Base-by-base conservation (phyloP, 441 rosid species). In the Raphanus hybrid region DNA sequence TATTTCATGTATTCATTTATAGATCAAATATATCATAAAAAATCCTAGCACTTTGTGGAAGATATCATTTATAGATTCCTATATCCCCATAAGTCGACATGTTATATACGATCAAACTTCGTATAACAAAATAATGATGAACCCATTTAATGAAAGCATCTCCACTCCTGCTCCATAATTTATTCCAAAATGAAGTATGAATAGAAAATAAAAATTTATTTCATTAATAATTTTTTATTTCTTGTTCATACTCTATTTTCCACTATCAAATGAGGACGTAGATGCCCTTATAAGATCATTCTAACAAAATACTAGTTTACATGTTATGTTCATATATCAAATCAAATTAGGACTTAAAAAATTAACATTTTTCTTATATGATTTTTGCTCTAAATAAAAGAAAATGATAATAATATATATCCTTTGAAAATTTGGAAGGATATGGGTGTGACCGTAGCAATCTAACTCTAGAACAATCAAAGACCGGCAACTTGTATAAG, bases 401-500 rank as follows among this genome's bases (percentile, higher is more conserved):
- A 52, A 52, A 52, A 52, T 12, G 54, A 52, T 52, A 14, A 14
- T 8, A 63, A 15, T 20, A 35, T 35, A 35, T 32, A 35, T 35
- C 35, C 35, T 32, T 48, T 12, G 16, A 6, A 10, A 34, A n/a
- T 34, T 34, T 54, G 16, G 16, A 54, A 54, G 73, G 73, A 2
- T 69, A 54, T 52, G 73, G 50, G 5, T 69, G 62, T 54, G 59
- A 26, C 5, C 1, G 0, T 10, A 3, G 18, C 0, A 3, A 2
- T 54, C 6, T 69, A 16, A 15, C 16, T 10, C 29, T 69, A 2
- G 34, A 3, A 16, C 63, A 69, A 54, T 34, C 29, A 3, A 34
- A 54, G 63, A 69, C 73, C 16, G 73, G 73, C 2, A 34, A 69
- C 0, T 18, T 69, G 32, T 5, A 54, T 54, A 3, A 69, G 1